phyloP scores from a whole-genome alignment of 495 filamentous ascomycete species.

The Aspergillus homomorphus region DNA sequence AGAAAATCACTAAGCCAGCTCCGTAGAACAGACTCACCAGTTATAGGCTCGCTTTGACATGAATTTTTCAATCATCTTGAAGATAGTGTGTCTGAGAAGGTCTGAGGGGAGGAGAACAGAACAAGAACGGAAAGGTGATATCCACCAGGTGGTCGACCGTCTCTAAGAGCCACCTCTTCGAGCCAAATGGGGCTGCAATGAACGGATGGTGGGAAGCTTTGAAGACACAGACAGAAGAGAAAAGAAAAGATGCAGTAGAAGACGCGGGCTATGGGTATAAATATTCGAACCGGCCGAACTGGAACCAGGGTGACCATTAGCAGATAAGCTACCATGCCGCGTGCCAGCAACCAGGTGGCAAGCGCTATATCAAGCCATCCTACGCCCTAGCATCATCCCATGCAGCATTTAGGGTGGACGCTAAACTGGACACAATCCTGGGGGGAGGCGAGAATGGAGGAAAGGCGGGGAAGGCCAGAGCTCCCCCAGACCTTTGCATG shows the following conservation, averaged over 20 bases:
- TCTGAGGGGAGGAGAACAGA: slow-evolving; percentile 2
- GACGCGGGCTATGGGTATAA: background rate
- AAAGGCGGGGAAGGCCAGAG: background rate
- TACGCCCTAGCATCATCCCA: background rate
- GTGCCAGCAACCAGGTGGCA: slow-evolving; percentile 7
- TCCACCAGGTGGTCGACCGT: background rate
- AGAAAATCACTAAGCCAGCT: background rate
- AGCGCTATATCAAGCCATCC: slow-evolving; percentile 4
- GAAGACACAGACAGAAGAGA: background rate
- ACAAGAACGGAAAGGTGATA: background rate
- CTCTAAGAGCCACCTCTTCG: background rate
- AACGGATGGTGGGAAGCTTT: background rate
- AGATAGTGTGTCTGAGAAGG: slow-evolving; percentile 9
- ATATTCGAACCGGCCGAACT: background rate
- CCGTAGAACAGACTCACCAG: slow-evolving; percentile 24
- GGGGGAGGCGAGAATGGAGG: background rate
- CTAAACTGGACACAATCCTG: slow-evolving; percentile 1
- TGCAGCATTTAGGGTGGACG: background rate
- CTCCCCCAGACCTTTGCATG: background rate
- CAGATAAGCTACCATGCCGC: slow-evolving; percentile 6
- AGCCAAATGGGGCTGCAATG: background rate
- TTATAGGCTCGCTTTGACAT: slow-evolving; percentile 38
- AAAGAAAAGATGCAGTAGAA: background rate
- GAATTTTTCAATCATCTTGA: slow-evolving; percentile 6
- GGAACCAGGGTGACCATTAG: background rate